These are phyloP conservation scores for Cylindrotheca fusiformis DNA, from an alignment of 108 stramenopile genomes.

Conservation along the genomic window DNA sequence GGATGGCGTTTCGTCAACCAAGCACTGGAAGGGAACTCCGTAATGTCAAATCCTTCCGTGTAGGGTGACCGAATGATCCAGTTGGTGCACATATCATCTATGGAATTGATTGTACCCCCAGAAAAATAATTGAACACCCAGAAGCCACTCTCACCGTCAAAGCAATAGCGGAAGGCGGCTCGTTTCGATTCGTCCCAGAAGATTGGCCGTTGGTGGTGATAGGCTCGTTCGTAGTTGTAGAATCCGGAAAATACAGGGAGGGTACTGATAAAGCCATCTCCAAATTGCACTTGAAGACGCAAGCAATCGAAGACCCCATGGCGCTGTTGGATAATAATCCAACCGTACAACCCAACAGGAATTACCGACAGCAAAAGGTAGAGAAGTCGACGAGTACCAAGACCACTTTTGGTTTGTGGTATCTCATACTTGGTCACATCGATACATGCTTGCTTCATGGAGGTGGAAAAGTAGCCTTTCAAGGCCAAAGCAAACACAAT, in stretches of 20 bases:
- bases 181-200: background rate
- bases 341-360: background rate
- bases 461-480: background rate
- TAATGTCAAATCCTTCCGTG: background rate
- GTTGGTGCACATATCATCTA: background rate
- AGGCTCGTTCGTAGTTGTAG: background rate
- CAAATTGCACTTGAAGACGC: slow-evolving; percentile 10
- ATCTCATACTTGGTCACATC: background rate
- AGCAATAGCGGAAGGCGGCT: slow-evolving; percentile 10
- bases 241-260: slow-evolving; percentile 3
- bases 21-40: background rate
- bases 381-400: background rate
- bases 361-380: background rate
- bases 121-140: background rate
- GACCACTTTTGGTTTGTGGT: background rate
- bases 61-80: background rate
- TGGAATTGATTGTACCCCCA: background rate
- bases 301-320: background rate
- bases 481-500: background rate
- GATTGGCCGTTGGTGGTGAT: background rate
- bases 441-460: background rate
- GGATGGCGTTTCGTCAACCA: background rate
- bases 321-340: background rate
- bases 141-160: background rate
- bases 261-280: background rate